Percentiles rank a stretch among this genome's conserved stretches.
Evolutionary conservation across 192 early-diverging fungal genomes (phyloP).

Genomic region (Backusella psychrophila): DNA sequence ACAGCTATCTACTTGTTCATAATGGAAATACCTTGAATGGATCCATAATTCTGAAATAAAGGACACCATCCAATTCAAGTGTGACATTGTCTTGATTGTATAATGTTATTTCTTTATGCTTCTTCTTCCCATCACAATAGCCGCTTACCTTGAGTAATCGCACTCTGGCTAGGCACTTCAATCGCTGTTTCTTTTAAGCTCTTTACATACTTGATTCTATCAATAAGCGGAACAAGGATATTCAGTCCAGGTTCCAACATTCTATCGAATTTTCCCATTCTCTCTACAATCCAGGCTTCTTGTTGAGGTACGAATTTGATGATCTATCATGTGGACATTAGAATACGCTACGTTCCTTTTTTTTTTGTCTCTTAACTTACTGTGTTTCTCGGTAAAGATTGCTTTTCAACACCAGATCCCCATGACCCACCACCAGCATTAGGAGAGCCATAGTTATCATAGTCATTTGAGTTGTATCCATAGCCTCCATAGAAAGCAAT

Average conservation of each 20-base stretch:
- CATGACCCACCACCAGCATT: constrained; percentile 21
- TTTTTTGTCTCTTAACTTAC: constrained; percentile 16
- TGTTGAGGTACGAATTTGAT: constrained; percentile 99
- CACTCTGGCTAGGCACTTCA: constrained; percentile 86
- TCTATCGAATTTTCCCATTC: constrained; percentile 87
- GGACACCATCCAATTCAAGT: constrained; percentile 91
- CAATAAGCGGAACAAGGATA: constrained; percentile 85
- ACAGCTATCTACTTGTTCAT: neutral
- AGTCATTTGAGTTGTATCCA: constrained; percentile 27
- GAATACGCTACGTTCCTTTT: neutral
- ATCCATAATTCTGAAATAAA: constrained; percentile 92
- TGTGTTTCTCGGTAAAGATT: constrained; percentile 49
- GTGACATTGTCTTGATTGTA: constrained; percentile 84
- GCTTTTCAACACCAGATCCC: constrained; percentile 31
- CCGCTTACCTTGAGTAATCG: constrained; percentile 78
- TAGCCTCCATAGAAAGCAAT: constrained; percentile 26
- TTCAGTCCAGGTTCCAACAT: constrained; percentile 90
- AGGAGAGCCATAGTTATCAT: constrained; percentile 32
- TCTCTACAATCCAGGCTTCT: constrained; percentile 96
- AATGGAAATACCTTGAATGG: constrained; percentile 70
- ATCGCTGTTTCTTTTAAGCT: constrained; percentile 93
- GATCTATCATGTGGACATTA: constrained; percentile 36
- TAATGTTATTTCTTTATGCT: neutral
- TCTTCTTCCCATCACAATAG: neutral
- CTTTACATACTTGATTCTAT: constrained; percentile 90